These are phyloP conservation scores for Trichoderma reesei DNA, from an alignment of 495 filamentous ascomycete species.

Conservation along the genomic window DNA sequence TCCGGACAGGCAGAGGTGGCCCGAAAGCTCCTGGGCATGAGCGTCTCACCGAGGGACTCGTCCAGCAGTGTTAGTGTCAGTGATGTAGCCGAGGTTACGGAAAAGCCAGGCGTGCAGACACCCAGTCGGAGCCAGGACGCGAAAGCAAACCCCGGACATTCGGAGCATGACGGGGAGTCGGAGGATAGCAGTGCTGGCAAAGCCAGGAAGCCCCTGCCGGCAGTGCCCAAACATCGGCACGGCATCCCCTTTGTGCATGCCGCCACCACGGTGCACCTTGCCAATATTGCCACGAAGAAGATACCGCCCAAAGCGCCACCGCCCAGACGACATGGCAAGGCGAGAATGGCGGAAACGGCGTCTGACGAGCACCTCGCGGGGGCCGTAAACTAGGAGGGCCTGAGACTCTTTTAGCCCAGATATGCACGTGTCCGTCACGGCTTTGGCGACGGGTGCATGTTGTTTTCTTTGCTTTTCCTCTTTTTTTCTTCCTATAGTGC, in stretches of 20 bases:
- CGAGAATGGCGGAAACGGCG: conserved; percentile 19
- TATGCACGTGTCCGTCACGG: neutral
- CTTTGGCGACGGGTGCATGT: neutral
- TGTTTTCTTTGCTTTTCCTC: neutral
- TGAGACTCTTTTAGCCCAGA: neutral
- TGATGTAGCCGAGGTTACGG: conserved; percentile 67
- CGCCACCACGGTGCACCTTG: conserved; percentile 19
- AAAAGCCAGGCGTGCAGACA: conserved; percentile 78
- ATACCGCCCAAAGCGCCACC: conserved; percentile 46
- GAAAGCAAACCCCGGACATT: conserved; percentile 16
- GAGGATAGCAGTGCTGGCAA: conserved; percentile 18
- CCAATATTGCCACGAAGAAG: conserved; percentile 32
- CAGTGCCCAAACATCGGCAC: conserved; percentile 37
- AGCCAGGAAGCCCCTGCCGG: conserved; percentile 34
- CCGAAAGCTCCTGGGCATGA: conserved; percentile 39
- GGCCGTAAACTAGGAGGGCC: neutral
- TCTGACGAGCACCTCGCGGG: conserved; percentile 11
- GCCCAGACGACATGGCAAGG: conserved; percentile 37
- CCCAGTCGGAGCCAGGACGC: conserved; percentile 50
- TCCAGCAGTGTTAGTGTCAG: conserved; percentile 58
- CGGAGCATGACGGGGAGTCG: conserved; percentile 11
- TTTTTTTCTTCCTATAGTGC: neutral
- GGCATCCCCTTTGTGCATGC: conserved; percentile 31
- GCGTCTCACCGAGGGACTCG: conserved; percentile 34
- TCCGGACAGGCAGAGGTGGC: conserved; percentile 35